Base-by-base conservation (phyloP, 129 eudicot species). In the Flaveria trinervia region DNA sequence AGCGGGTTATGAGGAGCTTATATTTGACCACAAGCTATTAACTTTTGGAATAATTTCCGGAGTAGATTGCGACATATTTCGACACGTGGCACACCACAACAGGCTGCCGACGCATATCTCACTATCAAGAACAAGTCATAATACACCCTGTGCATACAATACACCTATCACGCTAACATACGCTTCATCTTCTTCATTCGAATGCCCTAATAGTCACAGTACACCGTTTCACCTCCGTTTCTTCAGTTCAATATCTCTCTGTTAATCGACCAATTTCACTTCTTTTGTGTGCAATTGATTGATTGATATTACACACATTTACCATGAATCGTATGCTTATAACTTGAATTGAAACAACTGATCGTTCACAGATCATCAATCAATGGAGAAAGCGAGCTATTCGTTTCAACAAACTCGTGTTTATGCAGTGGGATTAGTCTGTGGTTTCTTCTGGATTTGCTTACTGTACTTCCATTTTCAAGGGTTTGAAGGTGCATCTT, bases 341-440 rank as follows among this genome's bases (percentile, higher is more conserved):
- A 59, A 7, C 66, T 43, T 62, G 65, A 46, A 72, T 76, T 75
- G 73, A 64, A 81, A 84, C 85, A 86, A 82, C 86, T 46, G 41
- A 65, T 1, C 23, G 23, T 52, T 52, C 11, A 60, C 86, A 74
- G 30, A 66, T 75, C 17, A 36, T 18, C 48, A 20, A 45, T 15
- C 44, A 26, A 93, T 90, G 96, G 98, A 90, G 91, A 93, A 80
- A 52, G 85, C 87, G 22, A 75, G 74, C 10, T 82, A 79, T 22
- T 74, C 80, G 74, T 87, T 65, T 70, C 86, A 90, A 4, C 80
- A 75, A 2, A 74, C 96, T 10, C 85, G 93, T 69, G 30, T 91
- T 30, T 94, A 84, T 74, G 56, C 83, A 36, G 39, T 94, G 61
- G 89, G 81, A 22, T 76, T 82, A 18, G 71, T 84, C 36, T 81